Evolutionary conservation across 2,329 filamentous ascomycete genomes (phyloP).

Genomic region (Ophiostoma pallidulum): DNA sequence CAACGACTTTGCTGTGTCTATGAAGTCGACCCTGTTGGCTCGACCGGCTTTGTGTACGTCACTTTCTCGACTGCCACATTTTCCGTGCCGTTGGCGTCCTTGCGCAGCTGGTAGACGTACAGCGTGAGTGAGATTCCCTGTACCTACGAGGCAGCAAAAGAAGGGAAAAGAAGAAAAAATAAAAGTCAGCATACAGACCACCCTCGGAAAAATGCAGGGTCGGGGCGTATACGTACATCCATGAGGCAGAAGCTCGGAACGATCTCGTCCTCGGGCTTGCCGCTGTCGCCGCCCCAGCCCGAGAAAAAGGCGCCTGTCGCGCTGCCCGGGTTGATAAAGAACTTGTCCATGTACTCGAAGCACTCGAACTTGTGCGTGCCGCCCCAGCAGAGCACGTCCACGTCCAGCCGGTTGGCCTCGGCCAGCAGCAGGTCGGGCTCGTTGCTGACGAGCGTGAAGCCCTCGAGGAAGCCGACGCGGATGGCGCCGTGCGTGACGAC

Average conservation of each 20-base stretch:
- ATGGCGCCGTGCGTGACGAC: slow-evolving; percentile 57
- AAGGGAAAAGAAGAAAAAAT: background rate
- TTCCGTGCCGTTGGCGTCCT: slow-evolving; percentile 65
- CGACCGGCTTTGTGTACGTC: slow-evolving; percentile 69
- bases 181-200: background rate
- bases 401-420: slow-evolving; percentile 58
- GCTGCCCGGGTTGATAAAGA: slow-evolving; percentile 61
- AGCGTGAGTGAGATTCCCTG: slow-evolving; percentile 93
- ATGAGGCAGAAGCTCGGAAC: slow-evolving; percentile 92
- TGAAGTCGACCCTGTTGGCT: slow-evolving; percentile 45
- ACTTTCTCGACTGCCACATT: slow-evolving; percentile 80
- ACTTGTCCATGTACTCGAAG: slow-evolving; percentile 66
- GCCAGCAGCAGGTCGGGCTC: slow-evolving; percentile 58
- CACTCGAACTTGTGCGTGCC: slow-evolving; percentile 61
- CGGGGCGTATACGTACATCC: slow-evolving; percentile 62
- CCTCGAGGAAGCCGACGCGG: slow-evolving; percentile 58
- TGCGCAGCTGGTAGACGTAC: slow-evolving; percentile 84
- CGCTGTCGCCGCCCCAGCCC: slow-evolving; percentile 50
- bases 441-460: slow-evolving; percentile 57
- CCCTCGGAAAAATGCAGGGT: no score
- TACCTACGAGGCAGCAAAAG: no score
- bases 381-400: slow-evolving; percentile 60
- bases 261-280: slow-evolving; percentile 69
- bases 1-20: slow-evolving; percentile 13
- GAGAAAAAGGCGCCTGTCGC: slow-evolving; percentile 55